Evolutionary conservation across 1,139 yeast species (phyloP).

Genomic region (Suhomyces taliae): DNA sequence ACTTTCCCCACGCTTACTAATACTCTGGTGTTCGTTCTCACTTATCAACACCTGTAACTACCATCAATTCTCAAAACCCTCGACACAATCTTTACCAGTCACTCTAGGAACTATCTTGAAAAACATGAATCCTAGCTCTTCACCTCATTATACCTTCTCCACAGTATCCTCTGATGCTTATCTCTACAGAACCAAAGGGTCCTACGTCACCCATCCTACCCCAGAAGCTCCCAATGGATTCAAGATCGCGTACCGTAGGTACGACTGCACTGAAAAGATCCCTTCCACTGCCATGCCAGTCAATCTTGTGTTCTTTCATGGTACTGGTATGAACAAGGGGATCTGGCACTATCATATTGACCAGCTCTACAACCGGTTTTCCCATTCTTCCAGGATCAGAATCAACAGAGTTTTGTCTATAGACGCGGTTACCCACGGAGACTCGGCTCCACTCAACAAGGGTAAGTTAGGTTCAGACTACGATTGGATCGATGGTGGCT

Average conservation of each 20-base stretch:
- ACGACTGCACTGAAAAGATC: constrained; percentile 3
- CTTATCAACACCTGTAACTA: too few species aligned
- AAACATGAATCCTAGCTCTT: not conserved
- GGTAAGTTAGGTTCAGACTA: constrained; percentile 6
- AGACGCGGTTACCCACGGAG: constrained; percentile 13
- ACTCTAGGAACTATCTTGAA: not conserved
- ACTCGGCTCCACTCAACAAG: constrained; percentile 10
- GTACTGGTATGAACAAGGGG: constrained; percentile 16
- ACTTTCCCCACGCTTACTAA: too few species aligned
- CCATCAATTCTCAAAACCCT: not conserved
- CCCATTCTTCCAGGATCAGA: constrained; percentile 15
- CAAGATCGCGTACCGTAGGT: constrained; percentile 16
- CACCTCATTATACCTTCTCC: constrained; percentile 3
- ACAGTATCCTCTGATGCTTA: constrained; percentile 4
- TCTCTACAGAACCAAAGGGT: not conserved
- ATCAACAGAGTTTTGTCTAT: constrained; percentile 11
- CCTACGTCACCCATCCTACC: not conserved
- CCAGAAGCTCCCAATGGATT: constrained; percentile 5
- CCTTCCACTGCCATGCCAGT: not conserved
- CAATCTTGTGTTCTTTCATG: constrained; percentile 12
- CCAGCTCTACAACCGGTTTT: constrained; percentile 5
- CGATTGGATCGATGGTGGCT: constrained; percentile 12
- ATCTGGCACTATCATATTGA: constrained; percentile 13
- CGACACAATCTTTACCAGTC: not conserved
- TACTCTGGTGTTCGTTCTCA: too few species aligned